These are phyloP conservation scores for Oenanthe sinensis DNA, from an alignment of 129 eudicot genomes.

Conservation along the genomic window DNA sequence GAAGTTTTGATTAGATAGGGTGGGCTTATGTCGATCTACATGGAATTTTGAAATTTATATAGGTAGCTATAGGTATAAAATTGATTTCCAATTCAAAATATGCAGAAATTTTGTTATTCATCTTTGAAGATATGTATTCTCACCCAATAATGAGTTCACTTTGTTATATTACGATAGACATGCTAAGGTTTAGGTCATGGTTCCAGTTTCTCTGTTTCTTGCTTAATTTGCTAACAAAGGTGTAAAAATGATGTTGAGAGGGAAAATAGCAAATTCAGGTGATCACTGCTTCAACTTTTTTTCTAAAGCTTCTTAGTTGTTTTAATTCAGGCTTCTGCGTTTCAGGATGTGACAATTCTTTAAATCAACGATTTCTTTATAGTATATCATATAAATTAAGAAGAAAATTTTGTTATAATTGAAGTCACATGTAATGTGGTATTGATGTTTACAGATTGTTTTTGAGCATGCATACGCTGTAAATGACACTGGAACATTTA, in stretches of 20 bases:
- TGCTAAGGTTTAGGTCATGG: not conserved
- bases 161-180: no score
- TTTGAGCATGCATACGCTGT: conserved; percentile 43
- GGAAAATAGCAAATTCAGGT: not conserved
- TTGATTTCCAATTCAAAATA: not conserved
- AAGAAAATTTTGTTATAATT: not conserved
- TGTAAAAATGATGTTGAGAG: not conserved
- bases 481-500: conserved; percentile 46
- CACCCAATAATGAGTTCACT: not conserved
- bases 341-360: not conserved
- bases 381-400: no score
- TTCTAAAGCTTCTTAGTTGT: not conserved
- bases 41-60: not conserved
- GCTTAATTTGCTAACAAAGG: not conserved
- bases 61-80: not conserved
- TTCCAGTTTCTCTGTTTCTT: not conserved
- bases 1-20: no score
- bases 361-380: not conserved
- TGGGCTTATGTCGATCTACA: not conserved
- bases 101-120: no score
- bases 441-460: conserved; percentile 35
- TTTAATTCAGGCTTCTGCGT: not conserved
- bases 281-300: not conserved
- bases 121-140: not conserved
- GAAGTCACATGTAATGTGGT: not conserved